Conservation (phyloP, 345 rosid species). For the Arabis alpina region DNA sequence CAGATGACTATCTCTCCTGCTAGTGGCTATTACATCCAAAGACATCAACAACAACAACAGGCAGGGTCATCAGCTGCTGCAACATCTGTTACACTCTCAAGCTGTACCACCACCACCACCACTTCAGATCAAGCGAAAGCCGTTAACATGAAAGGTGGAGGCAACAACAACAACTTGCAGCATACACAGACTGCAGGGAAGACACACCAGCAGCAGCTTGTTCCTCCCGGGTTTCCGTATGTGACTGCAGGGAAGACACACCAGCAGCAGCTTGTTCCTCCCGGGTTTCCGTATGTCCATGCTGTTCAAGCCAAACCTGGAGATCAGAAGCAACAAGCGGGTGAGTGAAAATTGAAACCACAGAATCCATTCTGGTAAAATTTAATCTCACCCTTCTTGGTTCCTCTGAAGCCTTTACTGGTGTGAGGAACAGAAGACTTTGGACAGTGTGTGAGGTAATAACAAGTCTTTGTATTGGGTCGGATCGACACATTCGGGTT, state of each 20-base stretch:
- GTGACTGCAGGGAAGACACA: conserved; percentile 44
- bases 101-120: conserved; percentile 4
- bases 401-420: not conserved
- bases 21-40: conserved; percentile 57
- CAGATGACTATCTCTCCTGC: conserved; percentile 40
- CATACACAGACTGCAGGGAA: conserved; percentile 39
- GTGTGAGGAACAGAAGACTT: not conserved
- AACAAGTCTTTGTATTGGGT: not conserved
- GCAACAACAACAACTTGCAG: conserved; percentile 20
- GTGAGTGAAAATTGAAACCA: conserved; percentile 51
- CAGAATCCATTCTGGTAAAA: not conserved
- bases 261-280: conserved; percentile 52
- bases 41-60: conserved; percentile 53
- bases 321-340: conserved; percentile 80
- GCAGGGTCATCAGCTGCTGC: conserved; percentile 43
- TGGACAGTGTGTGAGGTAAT: not conserved
- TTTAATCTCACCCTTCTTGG: not conserved
- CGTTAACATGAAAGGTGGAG: conserved; percentile 65
- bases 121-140: conserved; percentile 68
- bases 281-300: conserved; percentile 58
- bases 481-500: too few species aligned
- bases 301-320: conserved; percentile 73
- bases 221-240: conserved; percentile 57
- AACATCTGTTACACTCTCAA: conserved; percentile 47
- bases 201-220: conserved; percentile 48